Evolutionary conservation across 2,329 filamentous ascomycete species (phyloP), one percentile per base, ranked within the genome.

Genomic region (Aureobasidium leucospermi): DNA sequence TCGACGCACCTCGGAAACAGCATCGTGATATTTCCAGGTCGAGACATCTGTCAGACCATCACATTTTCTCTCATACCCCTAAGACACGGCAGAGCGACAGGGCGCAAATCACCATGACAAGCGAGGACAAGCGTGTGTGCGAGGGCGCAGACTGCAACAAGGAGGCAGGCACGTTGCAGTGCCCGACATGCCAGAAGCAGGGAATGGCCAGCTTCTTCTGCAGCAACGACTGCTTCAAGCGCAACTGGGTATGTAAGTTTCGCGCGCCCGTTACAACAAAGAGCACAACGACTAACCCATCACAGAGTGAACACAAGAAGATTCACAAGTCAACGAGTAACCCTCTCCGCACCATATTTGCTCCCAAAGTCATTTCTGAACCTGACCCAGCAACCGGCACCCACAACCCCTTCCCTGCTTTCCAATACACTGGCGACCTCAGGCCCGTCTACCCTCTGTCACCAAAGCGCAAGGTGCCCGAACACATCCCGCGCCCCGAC

Each of bases 161-260:
- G 64, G 87, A 93, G 64, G 92, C 92, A 60, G 87, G 90, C 62
- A 80, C 86, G 58, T 78, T 99, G 48, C 92, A 97, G 74, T 99
- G 94, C 75, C 94, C 94, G 58, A 97, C 90, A 52, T 99, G 94
- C 73, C 81, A 96, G 69, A 96, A 96, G 76, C 79, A 92, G 46
- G 89, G 88, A 58, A 87, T 92, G 71, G 90, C 94, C 70, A 96
- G 90, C 78, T 96, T 86, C 76, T 99, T 97, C 78, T 99, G 94
- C 79, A 91, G 91, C 31, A 94, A 99, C 75, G 94, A 97, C 68
- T 99, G 94, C 80, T 99, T 99, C 78, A 97, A 96, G 81, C 87
- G 86, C 75, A 99, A 91, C 79, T 99, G 94, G 94, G 94, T 97
- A 85, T 66, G 71, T 71, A 13, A 48, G 53, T 61, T 28, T 29